phyloP scores from a whole-genome alignment of 2,329 filamentous ascomycete species.

The Tolypocladium cylindrosporum region DNA sequence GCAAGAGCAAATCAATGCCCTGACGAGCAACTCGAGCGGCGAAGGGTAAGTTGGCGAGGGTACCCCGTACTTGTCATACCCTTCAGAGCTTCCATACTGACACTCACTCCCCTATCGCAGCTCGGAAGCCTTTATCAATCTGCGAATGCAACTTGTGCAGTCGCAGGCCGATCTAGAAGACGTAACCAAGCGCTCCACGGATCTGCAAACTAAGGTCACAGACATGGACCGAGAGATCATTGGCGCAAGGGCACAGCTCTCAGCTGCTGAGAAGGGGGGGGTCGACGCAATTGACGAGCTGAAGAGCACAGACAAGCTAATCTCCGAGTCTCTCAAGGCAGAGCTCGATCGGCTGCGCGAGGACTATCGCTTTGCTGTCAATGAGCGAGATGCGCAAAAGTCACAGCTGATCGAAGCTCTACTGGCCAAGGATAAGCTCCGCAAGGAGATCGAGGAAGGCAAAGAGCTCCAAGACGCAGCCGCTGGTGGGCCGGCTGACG shows the following conservation, averaged over 20 bases:
- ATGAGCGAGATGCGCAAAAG: conserved; percentile 47
- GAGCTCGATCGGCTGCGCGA: conserved; percentile 47
- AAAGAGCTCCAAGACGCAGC: conserved; percentile 29
- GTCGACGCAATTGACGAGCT: conserved; percentile 45
- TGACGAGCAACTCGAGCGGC: conserved; percentile 39
- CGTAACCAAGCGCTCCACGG: conserved; percentile 28
- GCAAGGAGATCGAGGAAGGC: conserved; percentile 40
- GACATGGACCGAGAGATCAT: conserved; percentile 47
- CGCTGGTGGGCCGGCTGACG: conserved; percentile 22
- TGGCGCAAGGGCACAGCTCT: conserved; percentile 41
- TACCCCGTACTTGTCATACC: not conserved
- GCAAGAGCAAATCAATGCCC: conserved; percentile 46
- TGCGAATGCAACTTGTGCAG: conserved; percentile 37
- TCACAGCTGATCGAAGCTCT: conserved; percentile 50
- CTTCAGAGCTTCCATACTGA: conserved; percentile 24
- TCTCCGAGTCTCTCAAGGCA: conserved; percentile 46
- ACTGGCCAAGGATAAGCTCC: conserved; percentile 49
- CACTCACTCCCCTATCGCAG: conserved; percentile 32
- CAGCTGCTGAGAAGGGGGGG: conserved; percentile 43
- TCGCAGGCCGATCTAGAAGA: conserved; percentile 36
- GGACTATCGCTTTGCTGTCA: conserved; percentile 36
- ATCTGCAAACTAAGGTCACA: conserved; percentile 37
- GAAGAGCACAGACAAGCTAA: conserved; percentile 48
- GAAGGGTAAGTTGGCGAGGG: conserved; percentile 43
- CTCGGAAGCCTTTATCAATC: conserved; percentile 40